Evolutionary conservation across 768 basidiomycete species (phyloP).

Genomic region (Suillus cothurnatus): DNA sequence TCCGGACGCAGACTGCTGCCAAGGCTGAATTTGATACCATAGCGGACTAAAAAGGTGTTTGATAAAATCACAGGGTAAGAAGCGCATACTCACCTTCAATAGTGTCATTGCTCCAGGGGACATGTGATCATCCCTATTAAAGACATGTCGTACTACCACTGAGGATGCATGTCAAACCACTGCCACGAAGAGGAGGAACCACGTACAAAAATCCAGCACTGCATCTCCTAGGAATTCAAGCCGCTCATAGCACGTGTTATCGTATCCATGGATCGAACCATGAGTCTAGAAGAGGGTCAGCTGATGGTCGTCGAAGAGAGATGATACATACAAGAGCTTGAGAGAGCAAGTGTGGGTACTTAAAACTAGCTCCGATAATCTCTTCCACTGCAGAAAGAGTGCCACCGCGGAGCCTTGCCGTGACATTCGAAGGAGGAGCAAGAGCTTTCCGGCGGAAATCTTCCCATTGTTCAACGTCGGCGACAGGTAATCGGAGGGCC

Average conservation of each 20-base stretch:
- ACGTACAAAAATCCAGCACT: constrained; percentile 79
- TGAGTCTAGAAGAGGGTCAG: constrained; percentile 58
- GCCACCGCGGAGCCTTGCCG: constrained; percentile 47
- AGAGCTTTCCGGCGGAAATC: constrained; percentile 60
- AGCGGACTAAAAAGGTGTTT: constrained; percentile 52
- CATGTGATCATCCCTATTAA: constrained; percentile 58
- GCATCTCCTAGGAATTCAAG: constrained; percentile 89
- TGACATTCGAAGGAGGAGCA: constrained; percentile 45
- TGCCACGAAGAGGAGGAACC: not conserved
- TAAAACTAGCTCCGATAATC: constrained; percentile 66
- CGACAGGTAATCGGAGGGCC: constrained; percentile 65
- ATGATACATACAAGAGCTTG: constrained; percentile 64
- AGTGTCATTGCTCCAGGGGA: constrained; percentile 79
- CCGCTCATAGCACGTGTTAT: constrained; percentile 66
- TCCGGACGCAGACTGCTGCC: constrained; percentile 73
- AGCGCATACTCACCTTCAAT: constrained; percentile 56
- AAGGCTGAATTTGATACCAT: constrained; percentile 86
- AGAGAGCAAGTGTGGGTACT: constrained; percentile 60
- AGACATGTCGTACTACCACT: constrained; percentile 81
- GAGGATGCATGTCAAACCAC: constrained; percentile 4
- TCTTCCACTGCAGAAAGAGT: constrained; percentile 59
- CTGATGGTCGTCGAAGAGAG: not conserved
- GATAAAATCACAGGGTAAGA: not conserved
- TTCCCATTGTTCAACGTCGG: constrained; percentile 65
- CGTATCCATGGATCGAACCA: constrained; percentile 56